Evolutionary conservation across 2,329 filamentous ascomycete species (phyloP), one percentile per base, ranked within the genome.

Genomic region (Elsinoe necatrix): DNA sequence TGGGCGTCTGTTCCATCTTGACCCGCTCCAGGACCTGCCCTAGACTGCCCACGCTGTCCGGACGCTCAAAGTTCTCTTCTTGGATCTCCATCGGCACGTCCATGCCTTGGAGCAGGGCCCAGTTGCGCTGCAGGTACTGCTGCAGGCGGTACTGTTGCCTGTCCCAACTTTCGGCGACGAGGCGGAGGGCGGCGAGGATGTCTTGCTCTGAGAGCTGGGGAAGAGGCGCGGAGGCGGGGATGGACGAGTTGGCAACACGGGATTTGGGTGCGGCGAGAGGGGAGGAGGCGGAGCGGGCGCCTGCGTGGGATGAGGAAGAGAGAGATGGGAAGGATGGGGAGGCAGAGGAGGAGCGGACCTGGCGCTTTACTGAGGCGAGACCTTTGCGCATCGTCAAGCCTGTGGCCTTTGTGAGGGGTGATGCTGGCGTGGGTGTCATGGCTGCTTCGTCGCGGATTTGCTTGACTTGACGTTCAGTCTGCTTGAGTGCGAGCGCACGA

Each of bases 401-500:
- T 2, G 60, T 52, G 37, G 60, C 58, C 29, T 64, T 65, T 0
- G 58, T 41, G 14, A 59, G 54, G 1, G 61, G 56, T 7, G 64
- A 58, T 11, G 65, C 58, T 18, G 58, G 52, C 57, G 59, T 16
- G 63, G 61, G 7, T 60, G 54, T 0, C 63, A 60, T 37, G 18
- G 29, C 25, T 14, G 56, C 52, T 31, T 73, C 71, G 31, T 77
- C 74, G 54, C 75, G 72, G 63, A 80, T 73, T 27, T 72, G 73
- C 61, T 79, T 78, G 48, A 81, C 75, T 62, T 82, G 78, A 47
- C 77, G 73, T 57, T 79, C 77, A 2, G 81, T 77, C 61, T 75
- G 78, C 59, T 82, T 81, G 58, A 87, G 76, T 2, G 84, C 80
- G 61, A 79, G 75, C 21, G 76, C 73, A 47, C 84, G 77, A 60